phyloP scores from a whole-genome alignment of 192 early-diverging fungal species.

The Coemansia sp. region DNA sequence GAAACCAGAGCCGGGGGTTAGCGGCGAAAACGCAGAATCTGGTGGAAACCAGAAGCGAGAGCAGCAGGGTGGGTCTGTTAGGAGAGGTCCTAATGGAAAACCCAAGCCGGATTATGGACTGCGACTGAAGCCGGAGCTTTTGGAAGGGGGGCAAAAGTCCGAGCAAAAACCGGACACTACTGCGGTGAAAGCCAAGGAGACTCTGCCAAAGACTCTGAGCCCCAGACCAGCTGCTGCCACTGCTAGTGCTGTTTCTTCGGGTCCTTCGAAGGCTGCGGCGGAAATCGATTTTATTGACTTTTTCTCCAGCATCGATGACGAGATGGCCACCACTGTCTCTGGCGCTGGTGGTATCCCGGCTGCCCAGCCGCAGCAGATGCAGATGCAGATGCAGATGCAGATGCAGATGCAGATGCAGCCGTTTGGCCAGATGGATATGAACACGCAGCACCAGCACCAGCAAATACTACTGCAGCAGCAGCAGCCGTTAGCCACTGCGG shows the following conservation, averaged over 20 bases:
- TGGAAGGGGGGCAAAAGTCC: background rate
- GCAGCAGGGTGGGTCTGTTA: slow-evolving; percentile 13
- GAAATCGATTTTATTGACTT: slow-evolving; percentile 58
- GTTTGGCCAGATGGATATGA: background rate
- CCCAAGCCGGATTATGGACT: slow-evolving; percentile 49
- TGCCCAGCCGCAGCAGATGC: background rate
- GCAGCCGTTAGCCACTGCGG: slow-evolving; percentile 2
- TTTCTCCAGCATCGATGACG: slow-evolving; percentile 57
- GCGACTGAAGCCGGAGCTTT: slow-evolving; percentile 47
- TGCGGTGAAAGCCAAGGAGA: background rate
- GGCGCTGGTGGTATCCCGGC: background rate
- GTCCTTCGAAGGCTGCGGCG: slow-evolving; percentile 1
- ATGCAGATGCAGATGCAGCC: background rate
- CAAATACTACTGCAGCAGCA: slow-evolving; percentile 21
- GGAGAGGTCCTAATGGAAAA: slow-evolving; percentile 4
- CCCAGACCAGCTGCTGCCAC: background rate
- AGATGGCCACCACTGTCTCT: background rate
- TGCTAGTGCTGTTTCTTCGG: background rate
- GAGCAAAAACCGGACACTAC: background rate
- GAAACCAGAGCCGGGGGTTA: background rate
- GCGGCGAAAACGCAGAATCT: background rate
- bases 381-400: background rate
- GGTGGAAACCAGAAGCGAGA: background rate
- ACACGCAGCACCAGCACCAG: slow-evolving; percentile 16
- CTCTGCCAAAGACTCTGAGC: background rate